Base-by-base conservation (phyloP, 2,329 filamentous ascomycete genomes). In the Coniella vitis region DNA sequence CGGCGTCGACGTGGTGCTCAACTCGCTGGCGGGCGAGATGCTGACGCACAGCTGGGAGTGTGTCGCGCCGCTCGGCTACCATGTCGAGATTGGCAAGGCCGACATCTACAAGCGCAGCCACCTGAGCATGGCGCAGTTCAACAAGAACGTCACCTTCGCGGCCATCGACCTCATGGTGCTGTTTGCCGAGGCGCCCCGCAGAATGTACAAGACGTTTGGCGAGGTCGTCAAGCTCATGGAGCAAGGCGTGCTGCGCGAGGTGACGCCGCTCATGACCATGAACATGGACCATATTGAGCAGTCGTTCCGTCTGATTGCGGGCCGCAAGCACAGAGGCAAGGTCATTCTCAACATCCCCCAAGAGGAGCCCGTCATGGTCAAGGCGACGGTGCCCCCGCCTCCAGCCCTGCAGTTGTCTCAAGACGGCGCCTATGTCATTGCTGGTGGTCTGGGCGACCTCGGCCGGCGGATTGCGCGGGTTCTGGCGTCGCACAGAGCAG, bases 221-320 rank as follows among this genome's bases (percentile, higher is more conserved):
- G 29, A 37, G 16, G 29, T 52, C 12, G 19, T 47, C 16, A 16
- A 46, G 20, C 42, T 54, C 4, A 41, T 51, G 17, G 45, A 50
- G 7, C 35, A 45, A 14, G 47, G 49, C 2, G 34, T 40, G 13
- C 34, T 54, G 7, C 38, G 59, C 8, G 58, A 67, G 3, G 58
- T 68, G n/a, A 56, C 57, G 1, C 64, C 65, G 0, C 53, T 70
- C 4, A 67, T 63, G 44, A 36, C 55, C n/a, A 61, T 66, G 58
- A 55, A 57, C n/a, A 61, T 65, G 13, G 61, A 60, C 4, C 57
- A 68, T 4, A 60, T 69, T 7, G 61, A 65, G 36, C 59, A 67
- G 1, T 69, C 70, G 3, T 68, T 75, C 54, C 64, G 69, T 22
- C 65, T 65, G 3, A 66, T 75, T 55, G 67, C 71, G 38, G 59